Evolutionary conservation across 139 green algal species (phyloP).

Genomic region (Volvox reticuliferus): DNA sequence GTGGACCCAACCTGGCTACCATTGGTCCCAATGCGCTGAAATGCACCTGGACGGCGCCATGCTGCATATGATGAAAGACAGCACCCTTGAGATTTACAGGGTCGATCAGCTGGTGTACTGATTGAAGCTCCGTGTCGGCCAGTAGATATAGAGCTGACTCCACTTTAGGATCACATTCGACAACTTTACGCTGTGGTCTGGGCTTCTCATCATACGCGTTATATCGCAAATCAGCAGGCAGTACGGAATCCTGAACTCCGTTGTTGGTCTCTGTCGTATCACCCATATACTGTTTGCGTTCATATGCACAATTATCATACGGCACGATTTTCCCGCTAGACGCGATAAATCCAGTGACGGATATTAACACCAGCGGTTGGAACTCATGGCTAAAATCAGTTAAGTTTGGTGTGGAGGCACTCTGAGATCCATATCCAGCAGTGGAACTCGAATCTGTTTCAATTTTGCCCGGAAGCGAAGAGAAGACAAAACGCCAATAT

Average conservation of each 20-base stretch:
- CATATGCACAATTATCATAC: neutral
- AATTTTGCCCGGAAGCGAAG: neutral
- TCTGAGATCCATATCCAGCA: neutral
- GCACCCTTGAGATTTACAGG: neutral
- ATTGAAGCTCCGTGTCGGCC: neutral
- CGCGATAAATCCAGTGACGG: neutral
- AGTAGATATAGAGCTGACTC: neutral
- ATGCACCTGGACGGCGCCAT: slow-evolving; percentile 5
- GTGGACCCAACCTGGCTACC: slow-evolving; percentile 41
- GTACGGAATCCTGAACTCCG: too few species aligned
- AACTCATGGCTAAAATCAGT: neutral
- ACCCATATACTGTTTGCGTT: neutral
- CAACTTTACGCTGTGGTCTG: neutral
- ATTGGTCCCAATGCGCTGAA: neutral
- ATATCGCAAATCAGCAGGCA: neutral
- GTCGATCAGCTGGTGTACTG: slow-evolving; percentile 31
- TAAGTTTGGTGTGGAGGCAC: neutral
- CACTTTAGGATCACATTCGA: neutral
- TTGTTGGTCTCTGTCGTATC: too few species aligned
- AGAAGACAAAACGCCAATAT: neutral
- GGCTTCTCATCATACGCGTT: too few species aligned
- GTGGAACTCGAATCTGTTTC: neutral
- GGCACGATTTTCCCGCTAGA: slow-evolving; percentile 23
- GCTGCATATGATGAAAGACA: slow-evolving; percentile 16
- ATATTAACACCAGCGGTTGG: neutral